Conservation (phyloP, 768 basidiomycete genomes). For the Porpolomopsis calyptriformis region DNA sequence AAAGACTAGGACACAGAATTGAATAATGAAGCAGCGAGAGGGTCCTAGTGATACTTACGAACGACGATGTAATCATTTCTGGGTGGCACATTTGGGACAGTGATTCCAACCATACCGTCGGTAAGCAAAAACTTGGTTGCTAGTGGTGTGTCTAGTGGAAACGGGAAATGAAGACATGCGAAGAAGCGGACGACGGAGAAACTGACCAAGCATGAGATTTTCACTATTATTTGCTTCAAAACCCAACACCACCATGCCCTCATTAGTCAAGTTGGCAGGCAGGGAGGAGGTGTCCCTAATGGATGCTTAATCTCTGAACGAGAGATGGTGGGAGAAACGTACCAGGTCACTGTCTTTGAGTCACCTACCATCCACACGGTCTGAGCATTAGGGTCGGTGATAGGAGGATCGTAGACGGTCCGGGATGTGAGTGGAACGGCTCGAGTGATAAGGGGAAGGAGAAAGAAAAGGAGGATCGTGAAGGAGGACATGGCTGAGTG, state of each 20-base stretch:
- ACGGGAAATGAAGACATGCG: not conserved
- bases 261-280: constrained; percentile 38
- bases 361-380: constrained; percentile 43
- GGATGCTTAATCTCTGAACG: not conserved
- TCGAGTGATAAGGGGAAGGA: constrained; percentile 21
- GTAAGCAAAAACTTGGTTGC: constrained; percentile 44
- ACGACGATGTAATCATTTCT: constrained; percentile 48
- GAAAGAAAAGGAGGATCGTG: constrained; percentile 21
- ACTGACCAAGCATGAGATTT: constrained; percentile 44
- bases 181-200: not conserved
- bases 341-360: constrained; percentile 45
- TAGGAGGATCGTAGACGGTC: constrained; percentile 40
- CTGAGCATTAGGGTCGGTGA: constrained; percentile 34
- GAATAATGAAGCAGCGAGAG: not conserved
- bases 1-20: constrained; percentile 33
- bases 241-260: constrained; percentile 44
- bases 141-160: constrained; percentile 42
- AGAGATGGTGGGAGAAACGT: constrained; percentile 9
- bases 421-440: constrained; percentile 30
- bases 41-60: constrained; percentile 32
- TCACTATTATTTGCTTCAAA: constrained; percentile 34
- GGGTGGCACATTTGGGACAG: constrained; percentile 38
- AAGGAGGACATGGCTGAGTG: constrained; percentile 24
- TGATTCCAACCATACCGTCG: constrained; percentile 37
- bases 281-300: constrained; percentile 41